Base-by-base conservation (phyloP, 179 eudicot species). In the Silene coronaria region DNA sequence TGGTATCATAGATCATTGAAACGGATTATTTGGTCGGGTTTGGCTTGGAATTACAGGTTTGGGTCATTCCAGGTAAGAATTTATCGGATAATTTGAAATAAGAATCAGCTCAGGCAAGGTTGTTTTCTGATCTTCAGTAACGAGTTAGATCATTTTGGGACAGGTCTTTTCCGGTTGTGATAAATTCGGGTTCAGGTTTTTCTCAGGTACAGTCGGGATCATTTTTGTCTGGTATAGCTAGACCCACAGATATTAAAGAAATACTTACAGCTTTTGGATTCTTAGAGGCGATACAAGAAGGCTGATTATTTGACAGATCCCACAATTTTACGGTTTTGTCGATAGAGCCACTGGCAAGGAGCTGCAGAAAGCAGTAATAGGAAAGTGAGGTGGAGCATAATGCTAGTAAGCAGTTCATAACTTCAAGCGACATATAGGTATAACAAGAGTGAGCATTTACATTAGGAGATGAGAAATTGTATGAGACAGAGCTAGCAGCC, bases 291-390 rank as follows among this genome's bases (percentile, higher is more conserved):
- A 94, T 63, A 77, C 96, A 90, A 1, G 97, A 86, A 32, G 98
- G 97, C 78, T 88, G 87, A 76, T 90, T 87, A 70, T 87, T 84
- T 28, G 97, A 87, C 78, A 94, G 77, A 83, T 94, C 97, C 98
- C 98, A 94, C 21, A 94, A 77, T 77, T 94, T 94, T 23, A 92
- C 98, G 85, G 74, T 90, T 86, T 94, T 92, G 84, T 94, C 98
- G 32, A 81, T 86, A 36, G 98, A 94, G 71, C 98, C 97, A 70
- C 97, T 92, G 62, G 97, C 97, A 83, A 94, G 85, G 76, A 94
- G 86, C 98, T 94, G 83, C 24, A 64, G 80, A 38, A 76, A 80
- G n/a, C 46, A 65, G 69, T 5, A 74, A 10, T 10, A 75, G 67
- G 48, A 67, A 78, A 80, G 73, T 57, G 57, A 85, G 71, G 69